Percentiles rank a stretch among this genome's conserved stretches.
phyloP scores from a whole-genome alignment of 1,139 yeast species.

The Starmera stellimalicola region DNA sequence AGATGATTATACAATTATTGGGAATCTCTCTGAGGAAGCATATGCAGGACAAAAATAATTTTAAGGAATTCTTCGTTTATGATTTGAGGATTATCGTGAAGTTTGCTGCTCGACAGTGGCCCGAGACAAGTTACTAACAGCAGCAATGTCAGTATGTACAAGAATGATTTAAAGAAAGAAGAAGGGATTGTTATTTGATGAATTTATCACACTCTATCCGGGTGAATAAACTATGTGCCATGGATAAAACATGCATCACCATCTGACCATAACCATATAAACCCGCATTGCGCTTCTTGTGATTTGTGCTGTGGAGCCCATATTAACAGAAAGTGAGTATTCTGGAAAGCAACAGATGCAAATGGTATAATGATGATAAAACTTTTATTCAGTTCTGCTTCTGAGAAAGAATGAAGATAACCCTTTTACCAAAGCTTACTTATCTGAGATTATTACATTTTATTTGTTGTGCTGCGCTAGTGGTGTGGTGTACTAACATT shows the following conservation, averaged over 20 bases:
- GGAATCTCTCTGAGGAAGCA: conserved; percentile 44
- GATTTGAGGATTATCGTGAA: conserved; percentile 22
- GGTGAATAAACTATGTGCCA: conserved; percentile 51
- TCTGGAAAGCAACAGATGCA: neutral
- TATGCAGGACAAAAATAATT: conserved; percentile 50
- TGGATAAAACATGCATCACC: conserved; percentile 86
- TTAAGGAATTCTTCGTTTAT: conserved; percentile 61
- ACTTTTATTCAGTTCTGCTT: conserved; percentile 76
- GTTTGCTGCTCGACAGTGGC: no score
- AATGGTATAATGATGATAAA: conserved; percentile 41
- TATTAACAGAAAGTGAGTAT: neutral
- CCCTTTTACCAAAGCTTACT: conserved; percentile 31
- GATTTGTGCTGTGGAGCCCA: conserved; percentile 1
- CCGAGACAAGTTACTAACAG: no score
- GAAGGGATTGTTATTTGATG: no score
- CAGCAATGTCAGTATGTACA: no score
- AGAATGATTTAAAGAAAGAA: no score
- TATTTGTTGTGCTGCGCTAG: no score
- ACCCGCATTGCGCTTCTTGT: neutral
- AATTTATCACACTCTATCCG: conserved; percentile 30
- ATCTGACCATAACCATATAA: conserved; percentile 43
- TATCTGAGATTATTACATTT: no score
- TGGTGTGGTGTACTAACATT: no score
- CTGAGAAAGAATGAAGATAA: conserved; percentile 77
- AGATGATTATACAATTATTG: conserved; percentile 25